These are phyloP conservation scores for Recurvomyces mirabilis DNA, from an alignment of 495 filamentous ascomycete species.

Conservation along the genomic window DNA sequence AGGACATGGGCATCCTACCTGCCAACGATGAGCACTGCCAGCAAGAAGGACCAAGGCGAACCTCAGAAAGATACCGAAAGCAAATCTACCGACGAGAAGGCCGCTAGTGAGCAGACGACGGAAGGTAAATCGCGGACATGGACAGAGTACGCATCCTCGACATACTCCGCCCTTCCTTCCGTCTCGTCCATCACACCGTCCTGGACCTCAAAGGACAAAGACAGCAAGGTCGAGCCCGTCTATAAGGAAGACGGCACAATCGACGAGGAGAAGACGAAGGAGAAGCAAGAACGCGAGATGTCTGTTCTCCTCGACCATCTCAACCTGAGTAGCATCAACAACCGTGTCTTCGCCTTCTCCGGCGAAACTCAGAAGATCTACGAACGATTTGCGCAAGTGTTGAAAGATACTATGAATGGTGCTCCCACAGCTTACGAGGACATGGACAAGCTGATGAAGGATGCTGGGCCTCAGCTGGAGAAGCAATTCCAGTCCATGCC, in stretches of 20 bases:
- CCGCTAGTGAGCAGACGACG: neutral
- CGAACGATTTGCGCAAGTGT: constrained; percentile 70
- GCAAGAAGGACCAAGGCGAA: constrained; percentile 5
- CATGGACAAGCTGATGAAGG: constrained; percentile 68
- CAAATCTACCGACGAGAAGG: neutral
- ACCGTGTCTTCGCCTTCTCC: constrained; percentile 70
- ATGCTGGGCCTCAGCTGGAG: constrained; percentile 62
- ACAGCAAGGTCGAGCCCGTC: constrained; percentile 31
- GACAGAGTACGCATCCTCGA: constrained; percentile 15
- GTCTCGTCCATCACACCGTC: constrained; percentile 14
- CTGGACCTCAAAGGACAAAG: constrained; percentile 11
- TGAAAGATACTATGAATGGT: constrained; percentile 84
- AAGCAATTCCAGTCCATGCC: constrained; percentile 72
- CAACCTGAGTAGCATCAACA: constrained; percentile 66
- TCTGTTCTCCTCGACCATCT: constrained; percentile 64
- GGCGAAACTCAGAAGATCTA: constrained; percentile 69
- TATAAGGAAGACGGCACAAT: constrained; percentile 26
- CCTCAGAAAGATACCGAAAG: neutral
- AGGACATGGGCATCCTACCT: constrained; percentile 18
- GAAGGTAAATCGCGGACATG: constrained; percentile 10
- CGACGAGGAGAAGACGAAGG: constrained; percentile 35
- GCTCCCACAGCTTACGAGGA: constrained; percentile 89
- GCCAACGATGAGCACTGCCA: neutral
- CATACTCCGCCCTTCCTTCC: constrained; percentile 7
- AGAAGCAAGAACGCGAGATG: constrained; percentile 63